These are phyloP conservation scores for Xylaria nigripes DNA, from an alignment of 495 filamentous ascomycete species.

Conservation along the genomic window DNA sequence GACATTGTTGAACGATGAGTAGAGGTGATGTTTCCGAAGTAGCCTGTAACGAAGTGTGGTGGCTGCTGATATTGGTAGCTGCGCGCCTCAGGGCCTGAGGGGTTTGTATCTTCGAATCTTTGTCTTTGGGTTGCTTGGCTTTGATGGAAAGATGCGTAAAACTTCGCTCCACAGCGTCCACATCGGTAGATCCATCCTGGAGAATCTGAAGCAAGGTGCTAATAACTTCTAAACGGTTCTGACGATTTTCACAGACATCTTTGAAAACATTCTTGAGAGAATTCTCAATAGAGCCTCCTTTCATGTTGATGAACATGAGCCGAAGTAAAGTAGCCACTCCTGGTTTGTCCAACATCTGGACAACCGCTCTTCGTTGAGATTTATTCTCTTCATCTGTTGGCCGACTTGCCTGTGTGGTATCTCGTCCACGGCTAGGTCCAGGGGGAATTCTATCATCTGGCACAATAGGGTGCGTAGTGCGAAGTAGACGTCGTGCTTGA, in stretches of 20 bases:
- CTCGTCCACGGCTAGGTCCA: conserved; percentile 22
- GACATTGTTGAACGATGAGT: conserved; percentile 91
- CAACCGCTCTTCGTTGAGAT: conserved; percentile 64
- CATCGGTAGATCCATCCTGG: conserved; percentile 91
- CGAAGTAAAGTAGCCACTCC: conserved; percentile 90
- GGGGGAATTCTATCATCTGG: conserved; percentile 17
- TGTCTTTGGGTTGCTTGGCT: conserved; percentile 67
- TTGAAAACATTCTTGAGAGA: conserved; percentile 78
- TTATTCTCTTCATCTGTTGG: conserved; percentile 41
- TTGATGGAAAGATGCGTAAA: conserved; percentile 87
- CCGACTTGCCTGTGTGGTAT: conserved; percentile 21
- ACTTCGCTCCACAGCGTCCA: conserved; percentile 87
- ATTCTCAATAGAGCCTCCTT: conserved; percentile 65
- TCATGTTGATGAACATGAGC: conserved; percentile 92
- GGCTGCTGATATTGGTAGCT: conserved; percentile 46
- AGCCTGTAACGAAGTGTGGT: conserved; percentile 37
- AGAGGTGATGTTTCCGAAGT: conserved; percentile 80
- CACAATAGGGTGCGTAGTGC: conserved; percentile 15
- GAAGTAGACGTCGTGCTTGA: conserved; percentile 63
- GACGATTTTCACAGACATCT: conserved; percentile 85
- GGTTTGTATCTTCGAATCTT: conserved; percentile 57
- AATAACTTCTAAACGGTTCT: conserved; percentile 91
- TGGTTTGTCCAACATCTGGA: conserved; percentile 95
- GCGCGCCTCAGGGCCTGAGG: conserved; percentile 68
- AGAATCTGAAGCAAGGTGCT: conserved; percentile 86